Conservation (phyloP, 1,284 basidiomycete species). For the Cutaneotrichosporon daszewskae region DNA sequence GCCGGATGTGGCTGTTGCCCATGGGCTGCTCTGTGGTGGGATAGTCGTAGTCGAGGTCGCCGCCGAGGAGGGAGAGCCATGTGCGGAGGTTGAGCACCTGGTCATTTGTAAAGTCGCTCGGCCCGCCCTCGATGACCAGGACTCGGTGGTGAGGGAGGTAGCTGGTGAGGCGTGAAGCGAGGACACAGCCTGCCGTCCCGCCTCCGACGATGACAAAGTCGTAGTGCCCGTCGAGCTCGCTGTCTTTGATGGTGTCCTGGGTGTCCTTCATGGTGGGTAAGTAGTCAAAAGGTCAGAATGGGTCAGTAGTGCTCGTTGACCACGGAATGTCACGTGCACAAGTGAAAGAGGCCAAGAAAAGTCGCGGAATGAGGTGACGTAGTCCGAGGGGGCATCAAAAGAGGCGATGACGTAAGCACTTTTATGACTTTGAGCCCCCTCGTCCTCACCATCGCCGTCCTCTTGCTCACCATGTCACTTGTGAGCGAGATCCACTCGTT, state of each 20-base stretch:
- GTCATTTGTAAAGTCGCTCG: slow-evolving; percentile 9
- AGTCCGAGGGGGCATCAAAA: too few species aligned
- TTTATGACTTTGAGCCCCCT: too few species aligned
- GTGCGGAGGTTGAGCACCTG: slow-evolving; percentile 18
- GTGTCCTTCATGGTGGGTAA: slow-evolving; percentile 6
- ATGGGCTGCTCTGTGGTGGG: slow-evolving; percentile 15
- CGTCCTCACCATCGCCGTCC: too few species aligned
- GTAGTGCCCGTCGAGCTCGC: slow-evolving; percentile 33
- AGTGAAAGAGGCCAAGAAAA: too few species aligned
- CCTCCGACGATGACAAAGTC: slow-evolving; percentile 66
- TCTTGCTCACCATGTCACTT: slow-evolving; percentile 17
- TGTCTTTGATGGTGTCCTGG: neutral
- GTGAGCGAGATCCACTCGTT: slow-evolving; percentile 15
- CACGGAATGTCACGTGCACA: too few species aligned
- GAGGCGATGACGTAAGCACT: too few species aligned
- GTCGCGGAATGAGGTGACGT: too few species aligned
- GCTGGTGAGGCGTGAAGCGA: slow-evolving; percentile 56
- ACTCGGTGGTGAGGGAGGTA: slow-evolving; percentile 19
- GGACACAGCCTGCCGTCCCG: slow-evolving; percentile 59
- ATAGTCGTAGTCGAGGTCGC: slow-evolving; percentile 20
- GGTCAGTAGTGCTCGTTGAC: too few species aligned
- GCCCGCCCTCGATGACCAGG: slow-evolving; percentile 18
- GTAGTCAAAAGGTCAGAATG: neutral
- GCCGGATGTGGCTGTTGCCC: slow-evolving; percentile 19
- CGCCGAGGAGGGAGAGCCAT: slow-evolving; percentile 17